Conservation (phyloP, 2,329 filamentous ascomycete genomes). For the Arthrinium puccinioides region DNA sequence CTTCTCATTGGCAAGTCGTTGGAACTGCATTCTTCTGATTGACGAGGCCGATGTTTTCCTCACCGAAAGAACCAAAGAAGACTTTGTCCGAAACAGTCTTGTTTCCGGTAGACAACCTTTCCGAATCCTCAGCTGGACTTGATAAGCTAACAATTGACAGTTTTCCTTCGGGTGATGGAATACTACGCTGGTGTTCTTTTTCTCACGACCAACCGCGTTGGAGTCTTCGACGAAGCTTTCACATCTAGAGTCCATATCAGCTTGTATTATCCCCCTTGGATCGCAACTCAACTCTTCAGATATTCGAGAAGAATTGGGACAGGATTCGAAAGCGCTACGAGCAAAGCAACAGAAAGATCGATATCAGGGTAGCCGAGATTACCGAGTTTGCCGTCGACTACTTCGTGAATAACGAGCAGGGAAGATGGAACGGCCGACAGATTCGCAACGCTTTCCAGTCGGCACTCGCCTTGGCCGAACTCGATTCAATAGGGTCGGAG, state of each 20-base stretch:
- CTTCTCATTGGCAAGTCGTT: conserved; percentile 1
- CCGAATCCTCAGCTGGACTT: background rate
- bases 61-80: background rate
- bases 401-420: background rate
- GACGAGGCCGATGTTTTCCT: background rate
- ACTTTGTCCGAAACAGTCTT: background rate
- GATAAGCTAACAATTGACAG: background rate
- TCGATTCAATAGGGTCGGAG: background rate
- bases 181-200: conserved; percentile 30
- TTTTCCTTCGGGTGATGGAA: conserved; percentile 2
- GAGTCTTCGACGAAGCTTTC: conserved; percentile 18
- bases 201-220: conserved; percentile 26
- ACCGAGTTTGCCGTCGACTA: conserved; percentile 1
- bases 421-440: conserved; percentile 6
- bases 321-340: conserved; percentile 11
- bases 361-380: background rate
- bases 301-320: background rate
- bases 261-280: conserved; percentile 19
- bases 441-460: conserved; percentile 8
- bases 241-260: conserved; percentile 20
- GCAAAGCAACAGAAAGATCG: background rate
- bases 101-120: background rate
- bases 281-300: background rate
- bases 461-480: conserved; percentile 4
- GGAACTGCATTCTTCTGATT: background rate